phyloP scores from a whole-genome alignment of 805 yeast species.

The Jamesozyma jinghongensis region DNA sequence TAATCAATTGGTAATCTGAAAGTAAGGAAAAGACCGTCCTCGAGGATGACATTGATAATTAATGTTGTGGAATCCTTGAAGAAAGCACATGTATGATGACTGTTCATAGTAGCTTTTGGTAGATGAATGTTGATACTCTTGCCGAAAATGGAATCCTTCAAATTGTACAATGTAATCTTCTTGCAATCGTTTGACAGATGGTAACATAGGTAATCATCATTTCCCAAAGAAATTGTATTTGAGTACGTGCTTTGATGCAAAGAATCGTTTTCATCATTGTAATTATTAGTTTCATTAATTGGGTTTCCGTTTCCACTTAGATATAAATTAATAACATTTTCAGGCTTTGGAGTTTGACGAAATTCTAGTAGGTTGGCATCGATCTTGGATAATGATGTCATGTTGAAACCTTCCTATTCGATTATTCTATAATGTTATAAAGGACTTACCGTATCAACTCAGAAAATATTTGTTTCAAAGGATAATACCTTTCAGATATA shows the following conservation, averaged over 20 bases:
- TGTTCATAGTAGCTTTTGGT: slow-evolving; percentile 19
- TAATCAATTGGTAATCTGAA: slow-evolving; percentile 19
- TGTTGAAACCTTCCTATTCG: not conserved
- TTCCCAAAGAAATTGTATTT: slow-evolving; percentile 10
- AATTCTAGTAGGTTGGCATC: slow-evolving; percentile 22
- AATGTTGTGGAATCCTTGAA: slow-evolving; percentile 4
- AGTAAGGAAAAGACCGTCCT: slow-evolving; percentile 19
- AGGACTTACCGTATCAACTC: too few species aligned
- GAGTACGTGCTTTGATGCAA: slow-evolving; percentile 17
- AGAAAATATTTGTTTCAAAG: too few species aligned
- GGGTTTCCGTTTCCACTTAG: slow-evolving; percentile 6
- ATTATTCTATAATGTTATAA: too few species aligned
- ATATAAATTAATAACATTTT: slow-evolving; percentile 14
- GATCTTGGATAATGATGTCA: slow-evolving; percentile 17
- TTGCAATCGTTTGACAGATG: slow-evolving; percentile 18
- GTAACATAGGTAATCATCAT: slow-evolving; percentile 19
- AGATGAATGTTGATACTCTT: slow-evolving; percentile 20
- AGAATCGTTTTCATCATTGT: not conserved
- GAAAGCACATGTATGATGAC: slow-evolving; percentile 17
- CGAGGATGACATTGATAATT: slow-evolving; percentile 18
- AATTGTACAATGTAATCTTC: slow-evolving; percentile 17
- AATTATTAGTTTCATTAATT: not conserved
- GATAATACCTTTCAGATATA: too few species aligned
- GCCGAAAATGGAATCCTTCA: slow-evolving; percentile 12
- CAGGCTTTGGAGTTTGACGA: slow-evolving; percentile 5